Percentiles rank a stretch among this genome's conserved stretches.
phyloP scores from a whole-genome alignment of 257 asterid genomes.

The Verbascum thapsus region DNA sequence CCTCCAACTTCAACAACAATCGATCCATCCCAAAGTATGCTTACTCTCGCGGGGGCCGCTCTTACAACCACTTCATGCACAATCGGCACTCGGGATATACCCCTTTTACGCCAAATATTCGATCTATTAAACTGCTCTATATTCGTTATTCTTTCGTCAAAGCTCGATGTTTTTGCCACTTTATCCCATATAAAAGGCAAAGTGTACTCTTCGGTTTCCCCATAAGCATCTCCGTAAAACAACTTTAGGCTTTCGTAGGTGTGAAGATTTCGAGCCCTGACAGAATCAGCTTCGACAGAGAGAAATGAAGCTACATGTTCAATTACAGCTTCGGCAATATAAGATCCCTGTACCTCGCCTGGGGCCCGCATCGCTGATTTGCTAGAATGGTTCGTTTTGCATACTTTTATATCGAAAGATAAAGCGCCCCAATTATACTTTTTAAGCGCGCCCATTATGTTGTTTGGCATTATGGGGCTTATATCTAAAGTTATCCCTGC shows the following conservation, averaged over 20 bases:
- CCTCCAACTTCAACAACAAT: constrained; percentile 82
- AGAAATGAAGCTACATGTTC: constrained; percentile 63
- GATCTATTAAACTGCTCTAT: constrained; percentile 46
- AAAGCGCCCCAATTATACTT: constrained; percentile 75
- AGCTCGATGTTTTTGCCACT: constrained; percentile 47
- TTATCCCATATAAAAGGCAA: constrained; percentile 65
- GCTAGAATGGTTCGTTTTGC: constrained; percentile 71
- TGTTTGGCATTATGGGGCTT: constrained; percentile 56
- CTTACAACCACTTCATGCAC: constrained; percentile 40
- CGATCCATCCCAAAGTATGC: constrained; percentile 70
- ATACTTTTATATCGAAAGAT: constrained; percentile 59
- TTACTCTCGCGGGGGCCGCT: constrained; percentile 65
- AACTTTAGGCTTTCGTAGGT: constrained; percentile 51
- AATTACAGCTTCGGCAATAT: constrained; percentile 66
- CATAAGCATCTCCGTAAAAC: constrained; percentile 44
- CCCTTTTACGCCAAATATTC: constrained; percentile 59
- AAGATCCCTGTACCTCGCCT: constrained; percentile 77
- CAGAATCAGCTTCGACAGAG: constrained; percentile 48
- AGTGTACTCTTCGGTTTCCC: constrained; percentile 50
- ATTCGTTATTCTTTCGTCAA: constrained; percentile 35
- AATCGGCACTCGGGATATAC: constrained; percentile 70
- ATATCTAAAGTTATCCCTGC: constrained; percentile 58
- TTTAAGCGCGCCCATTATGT: constrained; percentile 44
- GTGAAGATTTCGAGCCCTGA: constrained; percentile 57
- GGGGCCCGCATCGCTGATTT: constrained; percentile 80